phyloP scores from a whole-genome alignment of 1,284 basidiomycete genomes.

The Naganishia sp. region DNA sequence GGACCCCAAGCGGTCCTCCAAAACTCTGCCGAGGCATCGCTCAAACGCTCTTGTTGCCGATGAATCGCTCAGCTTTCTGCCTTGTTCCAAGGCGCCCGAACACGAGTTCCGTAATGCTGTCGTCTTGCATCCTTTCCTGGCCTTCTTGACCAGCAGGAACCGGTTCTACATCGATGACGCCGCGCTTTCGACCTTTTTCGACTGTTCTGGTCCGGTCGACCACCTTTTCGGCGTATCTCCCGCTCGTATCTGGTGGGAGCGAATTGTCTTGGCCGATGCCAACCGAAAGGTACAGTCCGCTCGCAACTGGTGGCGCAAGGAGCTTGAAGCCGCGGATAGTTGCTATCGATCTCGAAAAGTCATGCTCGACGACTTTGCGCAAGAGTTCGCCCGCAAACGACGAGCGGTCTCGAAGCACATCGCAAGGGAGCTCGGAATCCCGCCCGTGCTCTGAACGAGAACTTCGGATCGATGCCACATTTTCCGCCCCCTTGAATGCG shows the following conservation, averaged over 20 bases:
- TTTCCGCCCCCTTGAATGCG: no score
- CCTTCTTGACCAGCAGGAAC: neutral
- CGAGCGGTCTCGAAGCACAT: no score
- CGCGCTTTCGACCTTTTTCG: no score
- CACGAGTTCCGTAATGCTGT: no score
- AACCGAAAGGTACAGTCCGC: neutral
- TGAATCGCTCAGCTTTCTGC: no score
- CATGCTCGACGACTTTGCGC: neutral
- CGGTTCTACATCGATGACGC: neutral
- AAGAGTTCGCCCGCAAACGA: neutral
- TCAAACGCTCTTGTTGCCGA: no score
- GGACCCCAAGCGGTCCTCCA: neutral
- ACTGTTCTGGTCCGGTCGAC: neutral
- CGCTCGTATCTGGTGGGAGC: neutral
- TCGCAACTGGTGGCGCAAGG: neutral
- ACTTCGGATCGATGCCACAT: no score
- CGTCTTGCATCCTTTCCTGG: constrained; percentile 3
- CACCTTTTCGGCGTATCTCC: neutral
- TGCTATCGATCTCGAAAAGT: neutral
- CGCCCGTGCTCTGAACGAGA: no score
- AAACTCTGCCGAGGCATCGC: neutral
- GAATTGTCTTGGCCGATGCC: neutral
- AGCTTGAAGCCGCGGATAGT: neutral
- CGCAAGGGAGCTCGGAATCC: no score
- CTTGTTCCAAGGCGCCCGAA: no score